Base-by-base conservation (phyloP, 176 grass and related monocot genomes). In the Raddia distichophylla region DNA sequence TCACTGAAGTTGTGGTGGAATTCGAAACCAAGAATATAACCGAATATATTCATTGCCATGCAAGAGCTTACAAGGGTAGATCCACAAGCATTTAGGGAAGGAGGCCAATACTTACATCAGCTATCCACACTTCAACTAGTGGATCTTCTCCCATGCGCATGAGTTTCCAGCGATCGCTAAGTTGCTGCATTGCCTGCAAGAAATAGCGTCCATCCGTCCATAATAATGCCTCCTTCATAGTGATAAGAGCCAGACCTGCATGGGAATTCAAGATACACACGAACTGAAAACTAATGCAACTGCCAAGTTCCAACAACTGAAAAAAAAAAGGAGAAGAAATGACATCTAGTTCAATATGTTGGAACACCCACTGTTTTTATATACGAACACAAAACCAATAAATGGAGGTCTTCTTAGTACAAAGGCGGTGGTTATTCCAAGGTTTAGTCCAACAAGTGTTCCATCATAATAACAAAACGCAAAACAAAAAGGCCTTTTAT, bases 141-240 rank as follows among this genome's bases (percentile, higher is more conserved):
- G 89, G 90, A 47, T 98, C 96, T 91, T 98, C 96, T 81, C 96
- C 96, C 60, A 98, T 95, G 37, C 90, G 93, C 96, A 98, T 95
- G 53, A 98, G 88, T 85, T 83, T 95, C 93, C 96, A 98, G 47
- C 59, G 57, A 48, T 91, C 40, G 4, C 89, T 93, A 17, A 98
- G 76, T 88, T 98, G 86, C 60, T 98, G 67, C 5, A 80, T 87
- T 18, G 96, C 96, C 53, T 98, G 96, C 86, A 95, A 84, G 87
- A 98, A 98, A 82, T 98, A 98, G 37, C 96, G 92, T 3, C 91
- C 96, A 88, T 98, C 96, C 10, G 96, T 98, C 96, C 96, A 98
- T 75, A 98, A 53, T 13, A 95, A 83, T n/a, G 96, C 96, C 73
- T 91, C 96, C 3, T 88, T 93, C 82, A 84, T 82, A 55, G 96